These are phyloP conservation scores for Jatropha multifida DNA, from an alignment of 441 rosid species.

Conservation along the genomic window DNA sequence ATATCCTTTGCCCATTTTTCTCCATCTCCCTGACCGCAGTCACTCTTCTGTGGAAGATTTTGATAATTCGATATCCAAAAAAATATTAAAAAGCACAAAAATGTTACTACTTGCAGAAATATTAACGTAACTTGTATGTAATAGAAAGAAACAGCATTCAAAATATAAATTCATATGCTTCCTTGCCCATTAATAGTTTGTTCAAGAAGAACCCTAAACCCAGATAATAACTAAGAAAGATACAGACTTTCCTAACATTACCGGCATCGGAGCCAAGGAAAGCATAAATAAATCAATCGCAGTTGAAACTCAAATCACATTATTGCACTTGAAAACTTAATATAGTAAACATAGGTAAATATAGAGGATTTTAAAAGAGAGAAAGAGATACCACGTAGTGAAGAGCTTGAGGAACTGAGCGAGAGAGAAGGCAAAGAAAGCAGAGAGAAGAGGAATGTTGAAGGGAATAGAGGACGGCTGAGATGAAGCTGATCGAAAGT, in stretches of 20 bases:
- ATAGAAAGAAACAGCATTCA: not conserved
- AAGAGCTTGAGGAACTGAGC: slow-evolving; percentile 67
- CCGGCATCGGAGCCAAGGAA: not conserved
- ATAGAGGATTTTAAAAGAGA: not conserved
- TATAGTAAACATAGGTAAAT: not conserved
- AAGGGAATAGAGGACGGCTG: slow-evolving; percentile 36
- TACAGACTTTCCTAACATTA: not conserved
- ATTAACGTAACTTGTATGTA: not conserved
- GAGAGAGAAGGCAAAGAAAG: slow-evolving; percentile 51
- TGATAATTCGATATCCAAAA: not conserved
- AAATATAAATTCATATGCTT: not conserved
- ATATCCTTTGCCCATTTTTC: not conserved
- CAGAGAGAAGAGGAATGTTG: slow-evolving; percentile 49
- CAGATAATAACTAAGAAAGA: not conserved
- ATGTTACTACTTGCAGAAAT: not conserved
- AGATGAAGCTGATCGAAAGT: slow-evolving; percentile 35
- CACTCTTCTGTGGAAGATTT: not conserved
- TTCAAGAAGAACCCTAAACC: not conserved
- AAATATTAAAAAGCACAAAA: not conserved
- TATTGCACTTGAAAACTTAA: not conserved
- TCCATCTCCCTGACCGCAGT: not conserved
- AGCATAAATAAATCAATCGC: not conserved
- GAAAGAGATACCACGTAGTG: slow-evolving; percentile 44
- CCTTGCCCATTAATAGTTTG: not conserved
- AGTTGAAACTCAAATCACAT: too few species aligned